Conservation (phyloP, 2,329 filamentous ascomycete genomes). For the Canariomyces notabilis region DNA sequence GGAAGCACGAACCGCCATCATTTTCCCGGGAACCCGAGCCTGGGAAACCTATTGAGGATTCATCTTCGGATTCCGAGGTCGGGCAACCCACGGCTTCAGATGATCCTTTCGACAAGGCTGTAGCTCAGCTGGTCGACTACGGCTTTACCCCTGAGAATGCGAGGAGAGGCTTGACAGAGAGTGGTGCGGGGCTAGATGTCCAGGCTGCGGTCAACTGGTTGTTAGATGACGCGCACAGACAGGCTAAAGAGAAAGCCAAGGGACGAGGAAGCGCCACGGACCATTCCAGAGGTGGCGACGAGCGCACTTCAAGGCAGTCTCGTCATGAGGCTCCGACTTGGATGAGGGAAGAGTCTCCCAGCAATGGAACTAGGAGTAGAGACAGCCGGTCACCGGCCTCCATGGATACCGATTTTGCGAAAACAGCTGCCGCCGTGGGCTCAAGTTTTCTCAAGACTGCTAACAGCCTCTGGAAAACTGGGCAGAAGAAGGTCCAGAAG, state of each 20-base stretch:
- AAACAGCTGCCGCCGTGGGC: slow-evolving; percentile 76
- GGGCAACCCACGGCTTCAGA: slow-evolving; percentile 38
- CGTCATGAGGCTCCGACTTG: slow-evolving; percentile 51
- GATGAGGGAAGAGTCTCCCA: slow-evolving; percentile 49
- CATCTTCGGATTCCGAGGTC: slow-evolving; percentile 43
- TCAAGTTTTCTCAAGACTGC: slow-evolving; percentile 86
- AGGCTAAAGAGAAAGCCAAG: slow-evolving; percentile 68
- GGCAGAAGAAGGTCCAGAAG: slow-evolving; percentile 88
- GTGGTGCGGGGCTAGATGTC: slow-evolving; percentile 71
- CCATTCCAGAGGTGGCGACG: slow-evolving; percentile 10
- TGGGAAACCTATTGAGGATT: slow-evolving; percentile 52
- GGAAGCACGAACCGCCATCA: slow-evolving; percentile 23
- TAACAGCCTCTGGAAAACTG: slow-evolving; percentile 90
- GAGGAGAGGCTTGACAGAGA: slow-evolving; percentile 72
- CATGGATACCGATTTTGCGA: slow-evolving; percentile 61
- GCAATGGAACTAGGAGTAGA: slow-evolving; percentile 41
- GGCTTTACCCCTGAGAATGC: slow-evolving; percentile 85
- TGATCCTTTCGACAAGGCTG: slow-evolving; percentile 69
- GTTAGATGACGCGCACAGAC: slow-evolving; percentile 82
- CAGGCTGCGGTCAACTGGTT: slow-evolving; percentile 86
- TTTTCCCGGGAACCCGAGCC: slow-evolving; percentile 41
- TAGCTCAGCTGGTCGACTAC: slow-evolving; percentile 90
- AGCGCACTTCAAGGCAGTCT: slow-evolving; percentile 26
- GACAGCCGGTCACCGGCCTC: slow-evolving; percentile 51
- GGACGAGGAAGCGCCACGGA: slow-evolving; percentile 34